Base-by-base conservation (phyloP, 2,329 filamentous ascomycete species). In the Apiospora kogelbergensis region DNA sequence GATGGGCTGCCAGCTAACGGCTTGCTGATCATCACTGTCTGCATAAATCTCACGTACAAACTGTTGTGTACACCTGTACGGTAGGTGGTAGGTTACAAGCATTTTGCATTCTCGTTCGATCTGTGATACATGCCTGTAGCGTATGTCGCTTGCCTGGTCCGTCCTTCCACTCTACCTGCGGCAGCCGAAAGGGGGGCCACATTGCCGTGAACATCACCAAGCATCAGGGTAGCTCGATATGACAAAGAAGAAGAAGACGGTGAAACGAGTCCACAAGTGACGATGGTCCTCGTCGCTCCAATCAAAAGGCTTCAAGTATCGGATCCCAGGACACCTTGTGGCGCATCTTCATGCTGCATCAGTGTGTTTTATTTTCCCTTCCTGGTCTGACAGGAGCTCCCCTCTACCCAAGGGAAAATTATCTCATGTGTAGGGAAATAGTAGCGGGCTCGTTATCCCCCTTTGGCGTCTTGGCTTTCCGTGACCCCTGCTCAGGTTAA, bases 81-180 rank as follows among this genome's bases (percentile, higher is more conserved):
- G n/a, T n/a, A n/a, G n/a, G n/a, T n/a, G 5, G 26, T 33, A n/a
- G 48, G 48, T 37, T 57, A 37, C 53, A 26, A 60, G 26, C 30
- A 60, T 60, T 60, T 20, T 30, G 53, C 53, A 60, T 60, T 60
- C 53, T 60, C 53, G 53, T 60, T 60, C 53, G 53, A 60, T 60
- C 53, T 60, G 30, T 60, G 30, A 60, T 26, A 60, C 30, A 26
- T 33, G n/a, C n/a, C n/a, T n/a, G n/a, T n/a, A n/a, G n/a, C n/a
- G n/a, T n/a, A n/a, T n/a, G 53, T 60, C 33, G 53, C 53, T 60
- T 57, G 48, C 48, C 15, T 60, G 26, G 53, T n/a, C 53, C 53
- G 30, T 37, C 53, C 30, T 60, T 57, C 53, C 53, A 60, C 53
- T 60, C 53, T 37, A 60, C 53, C 53, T 60, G 53, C 53, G 53